Conservation (phyloP, 495 filamentous ascomycete genomes). For the Penicillium soppii region DNA sequence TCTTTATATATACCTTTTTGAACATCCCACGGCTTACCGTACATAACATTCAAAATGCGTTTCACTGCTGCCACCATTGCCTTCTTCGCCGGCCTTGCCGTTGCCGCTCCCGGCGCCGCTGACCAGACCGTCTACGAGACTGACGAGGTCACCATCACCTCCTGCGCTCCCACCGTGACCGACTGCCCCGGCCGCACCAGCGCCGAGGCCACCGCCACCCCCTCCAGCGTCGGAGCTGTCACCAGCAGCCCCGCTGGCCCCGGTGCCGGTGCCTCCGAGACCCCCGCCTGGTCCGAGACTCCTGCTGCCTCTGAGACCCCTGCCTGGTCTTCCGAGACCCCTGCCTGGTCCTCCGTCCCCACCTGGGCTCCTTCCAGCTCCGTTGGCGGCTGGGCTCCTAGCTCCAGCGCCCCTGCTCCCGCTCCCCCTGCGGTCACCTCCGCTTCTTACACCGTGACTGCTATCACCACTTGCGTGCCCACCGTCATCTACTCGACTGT, state of each 20-base stretch:
- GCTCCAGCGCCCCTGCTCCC: slow-evolving; percentile 11
- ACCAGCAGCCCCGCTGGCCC: slow-evolving; percentile 17
- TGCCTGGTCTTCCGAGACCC: slow-evolving; percentile 1
- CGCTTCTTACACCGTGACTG: slow-evolving; percentile 26
- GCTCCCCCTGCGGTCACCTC: slow-evolving; percentile 18
- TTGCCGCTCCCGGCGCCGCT: slow-evolving; percentile 36
- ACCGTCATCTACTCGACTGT: slow-evolving; percentile 44
- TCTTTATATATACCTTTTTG: slow-evolving; percentile 16
- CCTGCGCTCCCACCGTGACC: slow-evolving; percentile 59
- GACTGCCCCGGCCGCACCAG: slow-evolving; percentile 50
- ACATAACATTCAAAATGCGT: slow-evolving; percentile 53
- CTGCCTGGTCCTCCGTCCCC: slow-evolving; percentile 13
- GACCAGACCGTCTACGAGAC: slow-evolving; percentile 54
- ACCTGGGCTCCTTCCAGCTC: slow-evolving; percentile 15
- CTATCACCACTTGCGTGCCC: slow-evolving; percentile 45
- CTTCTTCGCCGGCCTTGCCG: slow-evolving; percentile 49
- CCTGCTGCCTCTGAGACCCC: slow-evolving; percentile 15
- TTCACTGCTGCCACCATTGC: slow-evolving; percentile 50
- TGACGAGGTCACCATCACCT: slow-evolving; percentile 56
- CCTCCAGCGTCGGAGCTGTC: slow-evolving; percentile 11
- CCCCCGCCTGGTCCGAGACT: slow-evolving; percentile 9
- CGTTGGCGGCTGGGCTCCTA: slow-evolving; percentile 2
- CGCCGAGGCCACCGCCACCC: slow-evolving; percentile 18
- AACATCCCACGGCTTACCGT: slow-evolving; percentile 36
- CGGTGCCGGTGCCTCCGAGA: slow-evolving; percentile 7